These are phyloP conservation scores for Phytomonas francai DNA, from an alignment of 208 protist genomes.

Conservation along the genomic window DNA sequence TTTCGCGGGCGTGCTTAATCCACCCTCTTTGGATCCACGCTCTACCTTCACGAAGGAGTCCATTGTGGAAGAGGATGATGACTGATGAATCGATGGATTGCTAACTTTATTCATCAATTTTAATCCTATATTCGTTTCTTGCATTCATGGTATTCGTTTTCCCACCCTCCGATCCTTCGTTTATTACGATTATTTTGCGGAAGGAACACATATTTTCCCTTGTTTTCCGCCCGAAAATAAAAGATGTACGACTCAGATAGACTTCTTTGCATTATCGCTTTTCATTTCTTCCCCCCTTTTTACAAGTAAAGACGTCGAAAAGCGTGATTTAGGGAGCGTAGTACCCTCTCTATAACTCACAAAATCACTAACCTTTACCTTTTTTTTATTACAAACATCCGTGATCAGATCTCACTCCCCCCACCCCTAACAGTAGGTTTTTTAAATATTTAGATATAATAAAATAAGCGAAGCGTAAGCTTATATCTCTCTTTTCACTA, in stretches of 20 bases:
- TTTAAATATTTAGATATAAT: not conserved
- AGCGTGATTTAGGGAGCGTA: too few species aligned
- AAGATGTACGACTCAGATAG: not conserved
- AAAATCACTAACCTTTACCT: too few species aligned
- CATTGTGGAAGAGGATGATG: slow-evolving; percentile 85
- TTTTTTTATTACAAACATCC: too few species aligned
- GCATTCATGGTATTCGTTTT: slow-evolving; percentile 10
- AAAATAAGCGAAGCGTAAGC: not conserved
- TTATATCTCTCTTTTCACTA: slow-evolving; percentile 10
- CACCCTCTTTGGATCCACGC: slow-evolving; percentile 55
- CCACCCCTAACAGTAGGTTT: not conserved
- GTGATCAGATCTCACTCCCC: too few species aligned
- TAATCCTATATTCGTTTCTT: slow-evolving; percentile 13
- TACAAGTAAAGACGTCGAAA: too few species aligned
- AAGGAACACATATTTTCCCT: not conserved
- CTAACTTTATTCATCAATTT: slow-evolving; percentile 9
- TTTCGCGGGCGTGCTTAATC: slow-evolving; percentile 63
- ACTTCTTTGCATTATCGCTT: too few species aligned
- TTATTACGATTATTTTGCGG: slow-evolving; percentile 4
- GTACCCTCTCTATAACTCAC: too few species aligned
- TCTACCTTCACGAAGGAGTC: slow-evolving; percentile 86
- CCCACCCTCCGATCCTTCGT: slow-evolving; percentile 4
- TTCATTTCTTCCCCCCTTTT: too few species aligned
- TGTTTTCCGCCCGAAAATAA: not conserved
- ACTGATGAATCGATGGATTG: slow-evolving; percentile 17